Evolutionary conservation across 805 yeast species (phyloP).

Genomic region (Cephaloascus albidus): DNA sequence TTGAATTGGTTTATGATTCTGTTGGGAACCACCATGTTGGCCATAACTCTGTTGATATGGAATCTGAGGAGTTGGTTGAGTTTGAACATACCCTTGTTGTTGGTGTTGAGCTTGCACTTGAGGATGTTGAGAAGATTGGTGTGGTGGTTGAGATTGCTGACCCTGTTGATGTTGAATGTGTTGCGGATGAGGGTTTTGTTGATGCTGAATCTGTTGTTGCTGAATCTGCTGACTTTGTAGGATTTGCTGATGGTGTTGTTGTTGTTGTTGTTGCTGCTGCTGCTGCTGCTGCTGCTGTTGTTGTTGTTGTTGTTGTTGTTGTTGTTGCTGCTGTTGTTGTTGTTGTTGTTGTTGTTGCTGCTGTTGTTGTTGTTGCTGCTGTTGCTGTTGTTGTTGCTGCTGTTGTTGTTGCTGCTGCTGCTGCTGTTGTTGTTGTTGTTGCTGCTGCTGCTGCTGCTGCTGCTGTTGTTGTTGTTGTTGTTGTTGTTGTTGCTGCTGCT

Average conservation of each 20-base stretch:
- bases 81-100: constrained; percentile 1
- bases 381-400: constrained; percentile 1
- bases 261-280: not conserved
- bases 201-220: constrained; percentile 3
- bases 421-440: not conserved
- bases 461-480: constrained; percentile 1
- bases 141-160: constrained; percentile 1
- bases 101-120: not conserved
- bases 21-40: constrained; percentile 6
- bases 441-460: constrained; percentile 1
- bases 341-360: constrained; percentile 2
- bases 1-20: constrained; percentile 11
- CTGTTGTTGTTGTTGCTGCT: constrained; percentile 3
- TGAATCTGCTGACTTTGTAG: not conserved
- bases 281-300: constrained; percentile 1
- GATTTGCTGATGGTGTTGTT: not conserved
- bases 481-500: constrained; percentile 3
- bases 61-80: constrained; percentile 3
- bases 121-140: not conserved
- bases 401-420: not conserved
- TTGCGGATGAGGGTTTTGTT: constrained; percentile 1
- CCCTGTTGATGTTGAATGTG: constrained; percentile 2
- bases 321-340: constrained; percentile 2
- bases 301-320: constrained; percentile 1
- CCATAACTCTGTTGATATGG: constrained; percentile 2